phyloP scores from a whole-genome alignment of 345 rosid genomes.

The Melaleuca quinquenervia region DNA sequence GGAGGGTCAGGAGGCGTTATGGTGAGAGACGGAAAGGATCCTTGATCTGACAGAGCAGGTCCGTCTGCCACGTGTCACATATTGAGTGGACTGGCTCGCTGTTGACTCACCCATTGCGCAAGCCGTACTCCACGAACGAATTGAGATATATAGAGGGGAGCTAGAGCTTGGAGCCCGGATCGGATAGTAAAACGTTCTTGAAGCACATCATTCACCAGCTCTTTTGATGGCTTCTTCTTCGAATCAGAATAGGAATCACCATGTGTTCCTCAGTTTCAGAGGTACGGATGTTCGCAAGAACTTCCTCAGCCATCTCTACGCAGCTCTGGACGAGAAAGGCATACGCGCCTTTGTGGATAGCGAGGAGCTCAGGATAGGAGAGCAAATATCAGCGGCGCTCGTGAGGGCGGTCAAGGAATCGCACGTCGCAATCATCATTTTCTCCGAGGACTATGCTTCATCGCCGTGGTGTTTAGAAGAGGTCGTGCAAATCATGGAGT shows the following conservation, averaged over 20 bases:
- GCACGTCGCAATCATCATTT: not conserved
- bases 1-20: not conserved
- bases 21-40: too few relatives aligned
- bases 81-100: too few relatives aligned
- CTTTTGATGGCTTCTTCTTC: too few relatives aligned
- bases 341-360: not conserved
- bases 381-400: too few relatives aligned
- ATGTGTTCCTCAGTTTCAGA: not conserved
- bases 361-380: too few relatives aligned
- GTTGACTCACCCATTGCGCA: too few relatives aligned
- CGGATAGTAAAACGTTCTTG: too few relatives aligned
- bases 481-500: not conserved
- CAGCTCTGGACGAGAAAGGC: not conserved
- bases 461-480: not conserved
- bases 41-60: too few relatives aligned
- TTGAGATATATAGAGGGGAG: not conserved
- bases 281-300: not conserved
- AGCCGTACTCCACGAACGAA: not conserved
- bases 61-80: too few relatives aligned
- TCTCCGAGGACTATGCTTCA: not conserved
- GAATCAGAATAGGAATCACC: too few relatives aligned
- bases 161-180: not conserved
- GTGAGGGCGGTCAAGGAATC: too few relatives aligned
- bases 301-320: not conserved
- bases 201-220: too few relatives aligned